Conservation (phyloP, 1,284 basidiomycete genomes). For the Malassezia sympodialis region DNA sequence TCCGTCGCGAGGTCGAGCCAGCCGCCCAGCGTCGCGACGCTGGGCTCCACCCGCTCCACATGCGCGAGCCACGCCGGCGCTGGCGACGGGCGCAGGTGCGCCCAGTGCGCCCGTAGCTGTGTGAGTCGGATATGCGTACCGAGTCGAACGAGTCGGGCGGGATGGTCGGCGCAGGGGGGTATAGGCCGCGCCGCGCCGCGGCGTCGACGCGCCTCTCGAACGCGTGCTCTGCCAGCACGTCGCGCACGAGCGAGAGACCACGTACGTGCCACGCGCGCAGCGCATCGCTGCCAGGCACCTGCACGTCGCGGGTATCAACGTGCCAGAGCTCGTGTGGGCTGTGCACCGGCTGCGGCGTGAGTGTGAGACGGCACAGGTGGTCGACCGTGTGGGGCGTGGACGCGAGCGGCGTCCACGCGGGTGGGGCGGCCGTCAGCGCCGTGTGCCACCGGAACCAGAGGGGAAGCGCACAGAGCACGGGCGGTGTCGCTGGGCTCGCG, state of each 20-base stretch:
- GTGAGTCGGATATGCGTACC: neutral
- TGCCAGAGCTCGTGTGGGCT: slow-evolving; percentile 3
- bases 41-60: neutral
- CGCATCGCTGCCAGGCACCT: slow-evolving; percentile 1
- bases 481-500: neutral
- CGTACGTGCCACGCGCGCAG: neutral
- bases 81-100: neutral
- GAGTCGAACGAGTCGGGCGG: neutral
- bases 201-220: neutral
- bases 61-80: neutral
- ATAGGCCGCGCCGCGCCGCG: neutral
- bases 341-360: neutral
- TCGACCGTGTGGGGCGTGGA: neutral
- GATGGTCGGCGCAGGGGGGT: neutral
- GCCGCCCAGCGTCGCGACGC: neutral
- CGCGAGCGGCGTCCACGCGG: neutral
- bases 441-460: neutral
- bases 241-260: slow-evolving; percentile 9
- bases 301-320: slow-evolving; percentile 6
- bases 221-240: neutral
- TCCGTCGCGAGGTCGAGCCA: slow-evolving; percentile 1
- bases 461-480: neutral
- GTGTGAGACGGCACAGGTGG: neutral
- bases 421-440: neutral
- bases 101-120: slow-evolving; percentile 7